phyloP scores from a whole-genome alignment of 345 rosid species.

The Moringa oleifera region DNA sequence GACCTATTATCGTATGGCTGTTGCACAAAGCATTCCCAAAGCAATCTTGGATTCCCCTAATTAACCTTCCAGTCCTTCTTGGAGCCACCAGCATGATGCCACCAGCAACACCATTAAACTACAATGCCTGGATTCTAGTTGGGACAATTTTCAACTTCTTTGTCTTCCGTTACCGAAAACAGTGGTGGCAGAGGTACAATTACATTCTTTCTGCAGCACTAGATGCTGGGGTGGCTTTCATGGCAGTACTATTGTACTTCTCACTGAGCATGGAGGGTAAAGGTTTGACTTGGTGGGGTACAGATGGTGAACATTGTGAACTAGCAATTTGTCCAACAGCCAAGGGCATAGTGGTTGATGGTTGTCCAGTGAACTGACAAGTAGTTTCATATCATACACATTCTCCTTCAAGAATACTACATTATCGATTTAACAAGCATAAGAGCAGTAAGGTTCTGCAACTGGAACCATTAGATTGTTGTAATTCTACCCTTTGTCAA shows the following conservation, averaged over 20 bases:
- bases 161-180: slow-evolving; percentile 59
- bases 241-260: slow-evolving; percentile 73
- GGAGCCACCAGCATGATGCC: slow-evolving; percentile 84
- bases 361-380: slow-evolving; percentile 51
- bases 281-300: slow-evolving; percentile 70
- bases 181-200: slow-evolving; percentile 90
- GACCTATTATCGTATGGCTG: slow-evolving; percentile 70
- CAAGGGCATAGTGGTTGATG: slow-evolving; percentile 49
- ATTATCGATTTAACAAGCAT: slow-evolving; percentile 12
- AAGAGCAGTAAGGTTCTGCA: background rate
- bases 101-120: slow-evolving; percentile 71
- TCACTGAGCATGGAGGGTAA: slow-evolving; percentile 53
- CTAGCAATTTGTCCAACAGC: slow-evolving; percentile 78
- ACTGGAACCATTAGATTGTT: background rate
- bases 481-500: background rate
- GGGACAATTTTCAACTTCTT: slow-evolving; percentile 86
- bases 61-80: slow-evolving; percentile 83
- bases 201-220: slow-evolving; percentile 80
- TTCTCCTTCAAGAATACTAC: slow-evolving; percentile 1
- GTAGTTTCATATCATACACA: background rate
- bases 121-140: slow-evolving; percentile 66
- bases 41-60: slow-evolving; percentile 75
- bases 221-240: slow-evolving; percentile 85
- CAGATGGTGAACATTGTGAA: slow-evolving; percentile 71
- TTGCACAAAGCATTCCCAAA: slow-evolving; percentile 69